Base-by-base conservation (phyloP, 1,139 yeast genomes). In the Blastobotrys buckinghamii region DNA sequence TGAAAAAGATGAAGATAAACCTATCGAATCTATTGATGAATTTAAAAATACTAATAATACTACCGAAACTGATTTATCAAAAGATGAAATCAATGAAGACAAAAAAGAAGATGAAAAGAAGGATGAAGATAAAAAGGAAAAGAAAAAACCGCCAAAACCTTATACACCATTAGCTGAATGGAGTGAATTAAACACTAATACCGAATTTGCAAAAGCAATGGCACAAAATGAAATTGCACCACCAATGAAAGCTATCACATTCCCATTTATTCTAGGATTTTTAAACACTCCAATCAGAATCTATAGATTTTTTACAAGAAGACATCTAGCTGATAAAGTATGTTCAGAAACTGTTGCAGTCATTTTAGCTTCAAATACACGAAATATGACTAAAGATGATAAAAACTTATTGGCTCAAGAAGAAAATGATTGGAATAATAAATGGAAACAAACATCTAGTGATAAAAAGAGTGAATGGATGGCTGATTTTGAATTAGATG, bases 401-500 rank as follows among this genome's bases (percentile, higher is more conserved):
- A 94, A 87, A 59, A 70, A 73, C 36, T 66, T 76, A 58, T 84
- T 82, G 9, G 66, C 68, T 35, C 80, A 73, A 39, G 98, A 94
- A 64, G 97, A 92, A 63, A 63, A 68, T 16, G 95, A 88, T 57
- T 94, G 99, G 99, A 97, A 97, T 20, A 71, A 72, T 53, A 76
- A 77, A 53, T 94, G 97, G 96, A 84, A 86, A 39, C 75, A 79
- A 54, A 76, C 73, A 54, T 96, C 95, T 16, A 63, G 69, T 44
- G 84, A 79, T 50, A 82, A 79, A 59, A 71, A 77, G 39, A 84
- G 95, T 53, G 97, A 90, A 64, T 92, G 98, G 98, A 82, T 84
- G 49, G 82, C 82, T 63, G 92, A 84, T 20, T 70, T 89, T 50
- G 73, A 66, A 15, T 79, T 78, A 24, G 97, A 92, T 62, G 79